phyloP scores from a whole-genome alignment of 768 basidiomycete species.

The Trametes elegans region DNA sequence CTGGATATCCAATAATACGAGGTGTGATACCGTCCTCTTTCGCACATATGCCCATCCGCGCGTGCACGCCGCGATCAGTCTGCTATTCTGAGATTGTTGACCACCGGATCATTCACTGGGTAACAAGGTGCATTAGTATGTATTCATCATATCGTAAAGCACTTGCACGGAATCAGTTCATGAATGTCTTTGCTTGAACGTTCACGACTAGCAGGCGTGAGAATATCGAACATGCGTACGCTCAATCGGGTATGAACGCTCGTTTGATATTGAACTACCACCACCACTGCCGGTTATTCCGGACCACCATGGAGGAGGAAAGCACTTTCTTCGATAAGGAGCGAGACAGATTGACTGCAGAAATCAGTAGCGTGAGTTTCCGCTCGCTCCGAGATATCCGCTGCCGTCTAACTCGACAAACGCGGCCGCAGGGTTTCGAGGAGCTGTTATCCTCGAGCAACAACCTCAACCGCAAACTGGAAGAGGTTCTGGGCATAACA shows the following conservation, averaged over 20 bases:
- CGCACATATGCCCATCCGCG: neutral
- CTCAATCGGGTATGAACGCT: too few species aligned
- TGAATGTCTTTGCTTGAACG: too few species aligned
- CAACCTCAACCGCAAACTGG: constrained; percentile 83
- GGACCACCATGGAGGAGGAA: constrained; percentile 30
- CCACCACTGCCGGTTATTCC: too few species aligned
- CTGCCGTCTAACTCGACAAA: neutral
- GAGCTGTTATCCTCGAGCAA: constrained; percentile 84
- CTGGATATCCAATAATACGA: constrained; percentile 18
- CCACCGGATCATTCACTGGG: too few species aligned
- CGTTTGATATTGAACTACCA: too few species aligned
- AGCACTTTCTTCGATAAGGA: constrained; percentile 74
- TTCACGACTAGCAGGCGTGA: too few species aligned
- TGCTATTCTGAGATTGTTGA: too few species aligned
- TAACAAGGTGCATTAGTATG: too few species aligned
- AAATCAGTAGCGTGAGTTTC: constrained; percentile 63
- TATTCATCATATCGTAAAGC: too few species aligned
- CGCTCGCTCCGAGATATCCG: neutral
- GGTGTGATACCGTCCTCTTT: constrained; percentile 7
- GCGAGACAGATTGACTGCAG: constrained; percentile 67
- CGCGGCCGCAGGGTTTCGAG: constrained; percentile 71
- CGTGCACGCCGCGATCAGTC: too few species aligned
- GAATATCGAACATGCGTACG: too few species aligned
- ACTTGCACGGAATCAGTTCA: too few species aligned
- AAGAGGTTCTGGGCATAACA: constrained; percentile 91